These are phyloP conservation scores for Lactarius deliciosus DNA, from an alignment of 768 basidiomycete species.

Conservation along the genomic window DNA sequence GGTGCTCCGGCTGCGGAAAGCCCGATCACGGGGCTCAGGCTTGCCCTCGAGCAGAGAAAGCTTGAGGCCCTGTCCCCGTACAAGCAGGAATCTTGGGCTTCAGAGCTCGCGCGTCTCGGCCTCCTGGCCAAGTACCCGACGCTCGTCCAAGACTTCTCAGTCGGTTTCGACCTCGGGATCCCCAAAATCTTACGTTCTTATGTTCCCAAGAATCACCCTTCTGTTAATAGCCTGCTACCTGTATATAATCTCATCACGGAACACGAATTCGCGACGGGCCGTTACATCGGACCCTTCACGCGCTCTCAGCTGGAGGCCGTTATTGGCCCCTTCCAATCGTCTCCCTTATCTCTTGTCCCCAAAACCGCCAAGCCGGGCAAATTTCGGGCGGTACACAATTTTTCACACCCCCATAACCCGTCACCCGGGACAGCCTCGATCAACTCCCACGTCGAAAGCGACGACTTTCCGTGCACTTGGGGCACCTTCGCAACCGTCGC, in stretches of 20 bases:
- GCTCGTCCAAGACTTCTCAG: too few relatives aligned
- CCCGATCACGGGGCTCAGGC: too few relatives aligned
- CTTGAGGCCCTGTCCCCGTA: too few relatives aligned
- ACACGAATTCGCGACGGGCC: conserved; percentile 10
- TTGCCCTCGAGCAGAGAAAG: too few relatives aligned
- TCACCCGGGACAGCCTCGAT: conserved; percentile 19
- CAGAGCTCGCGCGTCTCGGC: too few relatives aligned
- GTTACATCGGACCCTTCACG: conserved; percentile 36
- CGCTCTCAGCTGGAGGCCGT: conserved; percentile 30
- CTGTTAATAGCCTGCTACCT: conserved; percentile 15
- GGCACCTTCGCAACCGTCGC: too few relatives aligned
- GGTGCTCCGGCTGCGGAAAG: too few relatives aligned
- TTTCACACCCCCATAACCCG: conserved; percentile 31
- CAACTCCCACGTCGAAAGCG: too few relatives aligned
- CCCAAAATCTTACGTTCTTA: conserved; percentile 34
- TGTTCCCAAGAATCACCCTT: conserved; percentile 38
- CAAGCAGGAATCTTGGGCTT: too few relatives aligned
- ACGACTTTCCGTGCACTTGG: too few relatives aligned
- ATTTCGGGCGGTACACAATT: conserved; percentile 40
- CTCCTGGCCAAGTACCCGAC: too few relatives aligned
- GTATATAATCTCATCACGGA: conserved; percentile 31
- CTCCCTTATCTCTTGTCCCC: conserved; percentile 32
- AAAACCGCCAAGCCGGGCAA: conserved; percentile 39
- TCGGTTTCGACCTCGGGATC: conserved; percentile 42
- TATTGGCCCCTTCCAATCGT: conserved; percentile 41